These are phyloP conservation scores for Tylopilus sp. DNA, from an alignment of 768 basidiomycete species.

Conservation along the genomic window DNA sequence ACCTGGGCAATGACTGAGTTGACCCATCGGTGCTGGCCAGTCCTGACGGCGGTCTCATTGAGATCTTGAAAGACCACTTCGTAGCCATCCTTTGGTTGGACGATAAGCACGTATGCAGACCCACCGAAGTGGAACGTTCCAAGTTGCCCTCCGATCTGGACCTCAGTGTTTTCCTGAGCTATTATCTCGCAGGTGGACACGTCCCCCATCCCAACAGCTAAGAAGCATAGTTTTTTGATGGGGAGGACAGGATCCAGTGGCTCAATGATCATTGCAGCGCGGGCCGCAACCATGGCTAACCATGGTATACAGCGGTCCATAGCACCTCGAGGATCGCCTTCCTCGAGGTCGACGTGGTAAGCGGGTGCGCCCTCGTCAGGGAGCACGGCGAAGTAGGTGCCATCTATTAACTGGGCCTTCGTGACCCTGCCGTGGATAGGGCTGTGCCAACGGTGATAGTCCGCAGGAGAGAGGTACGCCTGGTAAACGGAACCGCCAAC, in stretches of 20 bases:
- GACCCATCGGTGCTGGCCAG: slow-evolving; percentile 2
- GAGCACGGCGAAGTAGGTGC: background rate
- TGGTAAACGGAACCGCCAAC: slow-evolving; percentile 51
- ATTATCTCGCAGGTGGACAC: background rate
- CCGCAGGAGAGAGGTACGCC: slow-evolving; percentile 49
- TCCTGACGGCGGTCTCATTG: background rate
- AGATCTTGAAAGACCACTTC: slow-evolving; percentile 9
- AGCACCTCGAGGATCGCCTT: background rate
- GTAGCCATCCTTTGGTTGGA: slow-evolving; percentile 3
- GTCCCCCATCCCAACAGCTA: background rate
- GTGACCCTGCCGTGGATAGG: slow-evolving; percentile 35
- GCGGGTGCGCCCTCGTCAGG: background rate
- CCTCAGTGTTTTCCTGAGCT: background rate
- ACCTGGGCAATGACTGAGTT: slow-evolving; percentile 6
- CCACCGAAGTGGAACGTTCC: background rate
- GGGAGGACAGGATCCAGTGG: background rate
- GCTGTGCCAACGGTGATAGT: slow-evolving; percentile 62
- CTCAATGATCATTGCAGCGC: background rate
- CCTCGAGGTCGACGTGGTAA: background rate
- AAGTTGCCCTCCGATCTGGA: background rate
- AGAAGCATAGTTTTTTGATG: background rate
- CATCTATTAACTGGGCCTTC: background rate
- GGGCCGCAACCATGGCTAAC: background rate
- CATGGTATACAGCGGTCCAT: background rate
- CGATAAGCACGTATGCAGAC: background rate